These are phyloP conservation scores for Paramarasmius palmivorus DNA, from an alignment of 1,284 basidiomycete genomes.

Conservation along the genomic window DNA sequence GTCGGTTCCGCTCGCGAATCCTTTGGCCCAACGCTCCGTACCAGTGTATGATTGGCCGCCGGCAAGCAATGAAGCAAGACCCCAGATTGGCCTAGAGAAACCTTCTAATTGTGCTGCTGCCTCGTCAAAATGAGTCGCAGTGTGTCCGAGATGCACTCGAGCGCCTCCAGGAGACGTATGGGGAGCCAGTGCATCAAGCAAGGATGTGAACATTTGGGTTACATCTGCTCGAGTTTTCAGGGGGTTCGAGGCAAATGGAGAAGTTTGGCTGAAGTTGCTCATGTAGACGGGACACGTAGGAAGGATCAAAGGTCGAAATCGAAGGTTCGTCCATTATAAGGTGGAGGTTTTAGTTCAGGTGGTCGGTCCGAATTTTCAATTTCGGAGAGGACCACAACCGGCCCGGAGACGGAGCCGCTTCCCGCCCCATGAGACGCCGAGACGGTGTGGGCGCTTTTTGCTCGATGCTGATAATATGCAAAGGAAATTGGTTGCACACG, in stretches of 20 bases:
- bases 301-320: background rate
- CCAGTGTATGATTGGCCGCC: conserved; percentile 62
- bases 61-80: conserved; percentile 63
- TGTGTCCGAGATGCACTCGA: conserved; percentile 68
- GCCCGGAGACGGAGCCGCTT: background rate
- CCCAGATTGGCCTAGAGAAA: conserved; percentile 79
- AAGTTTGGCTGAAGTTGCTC: conserved; percentile 29
- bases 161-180: conserved; percentile 77
- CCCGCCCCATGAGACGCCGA: too few species aligned
- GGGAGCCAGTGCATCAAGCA: conserved; percentile 66
- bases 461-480: too few species aligned
- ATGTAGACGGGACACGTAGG: background rate
- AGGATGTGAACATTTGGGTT: conserved; percentile 48
- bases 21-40: conserved; percentile 60
- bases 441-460: too few species aligned
- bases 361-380: background rate
- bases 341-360: background rate
- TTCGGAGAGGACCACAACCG: background rate
- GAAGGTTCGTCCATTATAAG: background rate
- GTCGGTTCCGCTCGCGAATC: conserved; percentile 68
- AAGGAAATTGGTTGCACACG: too few species aligned
- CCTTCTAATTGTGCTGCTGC: conserved; percentile 74
- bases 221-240: conserved; percentile 62
- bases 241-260: conserved; percentile 57
- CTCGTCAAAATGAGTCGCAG: conserved; percentile 77